Base-by-base conservation (phyloP, 108 stramenopile genomes). In the Schizochytrium sp. region DNA sequence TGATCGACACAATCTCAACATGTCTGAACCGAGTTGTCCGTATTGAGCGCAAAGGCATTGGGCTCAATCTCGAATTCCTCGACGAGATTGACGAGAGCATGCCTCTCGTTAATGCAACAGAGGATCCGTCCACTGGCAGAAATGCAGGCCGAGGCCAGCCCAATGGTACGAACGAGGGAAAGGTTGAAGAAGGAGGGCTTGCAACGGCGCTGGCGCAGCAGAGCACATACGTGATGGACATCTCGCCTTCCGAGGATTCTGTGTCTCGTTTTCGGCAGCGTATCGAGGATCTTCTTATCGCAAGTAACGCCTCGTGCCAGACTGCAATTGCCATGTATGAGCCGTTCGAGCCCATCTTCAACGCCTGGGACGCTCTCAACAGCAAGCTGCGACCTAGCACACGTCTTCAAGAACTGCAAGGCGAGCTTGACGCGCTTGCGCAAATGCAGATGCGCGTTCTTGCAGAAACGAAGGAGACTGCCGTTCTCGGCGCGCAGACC, bases 1-100 rank as follows among this genome's bases (percentile, higher is more conserved):
- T 83, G 0, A 83, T 83, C 48, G 10, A 83, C 10, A 53, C 51
- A 6, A 28, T 83, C 76, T 47, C 76, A 6, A 83, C 76, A 55
- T 83, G 76, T 28, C 19, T 83, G 76, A 83, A 83, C 76, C 76
- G 76, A 6, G 76, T 83, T 4, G 76, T 83, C 0, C 76, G 76
- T 23, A 23, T 83, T 23, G 76, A 83, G 76, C 76, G 76, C 45
- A 53, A 47, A 34, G 76, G 76, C n/a, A 55, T 83, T 53, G 76
- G 76, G n/a, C 45, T 83, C 48, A 83, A 47, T 47, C 76, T 83
- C 16, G 51, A 53, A 6, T 83, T 53, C 48, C 51, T 83, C 45
- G 76, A 83, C 5, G 76, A 83, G 16, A 6, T 25, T 45, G 51
- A 53, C 45, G 76, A 34, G 45, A 23, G 25, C 51, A 16, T 8